Evolutionary conservation across 257 asterid species (phyloP), one percentile per base, ranked within the genome.

Genomic region (Penstemon eatonii): DNA sequence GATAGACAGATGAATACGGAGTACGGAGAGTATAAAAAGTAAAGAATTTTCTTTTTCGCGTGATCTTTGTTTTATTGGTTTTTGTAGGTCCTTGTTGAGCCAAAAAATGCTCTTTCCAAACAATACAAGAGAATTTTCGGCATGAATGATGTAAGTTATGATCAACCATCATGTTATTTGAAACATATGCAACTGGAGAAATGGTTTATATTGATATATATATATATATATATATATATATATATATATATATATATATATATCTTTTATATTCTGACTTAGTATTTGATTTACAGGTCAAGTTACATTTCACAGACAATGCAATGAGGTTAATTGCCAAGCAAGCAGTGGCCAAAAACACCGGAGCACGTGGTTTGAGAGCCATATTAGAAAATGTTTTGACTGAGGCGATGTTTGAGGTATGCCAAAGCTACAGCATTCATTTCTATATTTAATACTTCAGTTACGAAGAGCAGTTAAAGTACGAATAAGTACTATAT

Each of bases 371-470:
- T 71, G 98, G 98, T 69, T 81, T 92, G 80, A 85, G 98, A 82
- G 82, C 98, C 76, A 89, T 92, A 74, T 65, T 92, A 68, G 98
- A 92, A 86, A 78, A 76, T 80, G 79, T 87, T 66, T 75, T 92
- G 78, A 92, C 95, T 0, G 98, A 87, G 80, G 96, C 98, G 25
- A 92, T 92, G 98, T 92, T 86, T 82, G 95, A 86, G 96, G 96
- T 89, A 85, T 68, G 61, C 13, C 7, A 55, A 64, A 49, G 66
- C 74, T 58, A 65, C 64, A 55, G 19, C 60, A 18, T 47, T 53
- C 38, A 64, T 63, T 65, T 73, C 36, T 38, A 18, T 56, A 55
- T 4, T 62, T 2, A 8, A 46, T 46, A 46, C 1, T 46, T 46
- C 51, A 9, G 10, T 0, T 38, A 15, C 39, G 57, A 38, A 55